Evolutionary conservation across 352 stramenopile genomes (phyloP), one percentile per base, ranked within the genome.

Genomic region (Thalassiosira exigua): DNA sequence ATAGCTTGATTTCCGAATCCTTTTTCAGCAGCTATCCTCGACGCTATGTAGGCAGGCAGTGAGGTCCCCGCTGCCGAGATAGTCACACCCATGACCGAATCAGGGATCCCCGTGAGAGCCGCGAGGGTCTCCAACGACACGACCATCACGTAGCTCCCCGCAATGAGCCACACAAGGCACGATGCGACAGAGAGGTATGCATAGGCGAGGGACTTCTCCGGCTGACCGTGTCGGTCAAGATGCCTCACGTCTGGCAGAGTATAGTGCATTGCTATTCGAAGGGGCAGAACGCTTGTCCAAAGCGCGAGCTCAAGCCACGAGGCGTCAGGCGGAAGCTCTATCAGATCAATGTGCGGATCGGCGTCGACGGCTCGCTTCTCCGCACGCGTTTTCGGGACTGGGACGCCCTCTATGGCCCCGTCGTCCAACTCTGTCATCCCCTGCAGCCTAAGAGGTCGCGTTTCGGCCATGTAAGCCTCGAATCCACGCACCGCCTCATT

Each of bases 1-100:
- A 96, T 86, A 32, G 92, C 92, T 69, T 94, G 94, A 57, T 95
- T 92, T 19, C 87, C 89, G 39, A 90, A 90, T 42, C 86, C 86
- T 52, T 88, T 85, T 44, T 84, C 66, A 0, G 84, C 86, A 30
- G 81, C 81, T 17, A 90, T 78, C 27, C 76, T 70, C 1, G 77
- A 90, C n/a, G 86, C 83, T 33, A 92, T 74, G 42, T 89, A 91
- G 29, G 80, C 81, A 19, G 85, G 85, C 14, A 90, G 53, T 9
- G 71, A 86, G 21, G 71, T 84, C 39, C 84, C 86, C 50, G 86
- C 86, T 33, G 86, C 86, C 26, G 61, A 82, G 4, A 92, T 58
- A 14, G 85, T 91, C 44, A 87, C 70, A 2, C 85, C 85, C 60
- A 91, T 82, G 0, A 91, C 56, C 1, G 75, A 42, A 79, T 89